Evolutionary conservation across 1,284 basidiomycete species (phyloP).

Genomic region (Ustilago curta): DNA sequence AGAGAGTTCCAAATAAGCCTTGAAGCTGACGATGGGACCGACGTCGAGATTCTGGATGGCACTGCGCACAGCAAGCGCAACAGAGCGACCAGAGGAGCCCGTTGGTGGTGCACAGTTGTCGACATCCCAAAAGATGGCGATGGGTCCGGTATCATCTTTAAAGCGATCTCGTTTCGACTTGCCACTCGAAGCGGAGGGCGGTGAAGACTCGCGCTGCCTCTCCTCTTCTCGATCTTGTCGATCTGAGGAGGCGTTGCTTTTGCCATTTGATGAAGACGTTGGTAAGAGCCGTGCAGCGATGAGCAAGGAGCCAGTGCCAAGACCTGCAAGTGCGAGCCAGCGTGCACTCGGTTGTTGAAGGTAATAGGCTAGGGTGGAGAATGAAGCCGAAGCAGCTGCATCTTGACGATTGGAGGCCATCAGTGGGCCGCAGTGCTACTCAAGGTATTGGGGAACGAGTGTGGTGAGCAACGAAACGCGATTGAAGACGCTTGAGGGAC

Average conservation of each 20-base stretch:
- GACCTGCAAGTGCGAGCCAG: constrained; percentile 36
- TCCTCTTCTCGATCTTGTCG: too few species aligned
- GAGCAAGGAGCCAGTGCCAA: constrained; percentile 35
- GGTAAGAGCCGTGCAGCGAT: constrained; percentile 20
- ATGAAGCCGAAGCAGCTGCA: constrained; percentile 32
- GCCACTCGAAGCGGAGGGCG: constrained; percentile 11
- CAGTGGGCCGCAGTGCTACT: constrained; percentile 3
- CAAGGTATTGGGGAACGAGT: neutral
- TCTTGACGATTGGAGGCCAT: constrained; percentile 34
- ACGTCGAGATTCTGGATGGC: constrained; percentile 46
- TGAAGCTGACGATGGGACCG: constrained; percentile 61
- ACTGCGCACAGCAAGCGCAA: constrained; percentile 53
- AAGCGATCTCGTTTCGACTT: constrained; percentile 32
- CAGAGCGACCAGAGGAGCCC: constrained; percentile 56
- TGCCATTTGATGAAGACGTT: neutral
- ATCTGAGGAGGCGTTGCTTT: constrained; percentile 1
- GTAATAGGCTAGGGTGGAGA: constrained; percentile 22
- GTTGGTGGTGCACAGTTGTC: constrained; percentile 63
- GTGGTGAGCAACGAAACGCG: neutral
- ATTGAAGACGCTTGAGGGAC: neutral
- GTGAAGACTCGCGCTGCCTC: constrained; percentile 14
- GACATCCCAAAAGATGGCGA: constrained; percentile 64
- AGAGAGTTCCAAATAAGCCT: constrained; percentile 62
- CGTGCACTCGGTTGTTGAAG: constrained; percentile 31
- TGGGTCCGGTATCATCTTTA: constrained; percentile 39